These are phyloP conservation scores for Neofusicoccum cordaticola DNA, from an alignment of 2,329 filamentous ascomycete genomes.

Conservation along the genomic window DNA sequence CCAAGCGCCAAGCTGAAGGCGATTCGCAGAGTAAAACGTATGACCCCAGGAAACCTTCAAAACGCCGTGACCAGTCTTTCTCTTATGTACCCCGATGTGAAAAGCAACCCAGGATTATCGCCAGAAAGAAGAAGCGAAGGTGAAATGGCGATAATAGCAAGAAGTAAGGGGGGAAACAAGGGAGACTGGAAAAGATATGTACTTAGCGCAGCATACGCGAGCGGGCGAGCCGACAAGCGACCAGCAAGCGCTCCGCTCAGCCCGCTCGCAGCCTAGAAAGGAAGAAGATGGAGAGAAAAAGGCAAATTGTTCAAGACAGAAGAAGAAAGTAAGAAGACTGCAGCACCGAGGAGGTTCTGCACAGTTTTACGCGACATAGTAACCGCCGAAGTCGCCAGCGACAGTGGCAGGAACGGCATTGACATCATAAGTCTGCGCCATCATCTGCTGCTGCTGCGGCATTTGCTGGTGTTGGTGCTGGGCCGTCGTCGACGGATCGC, in stretches of 20 bases:
- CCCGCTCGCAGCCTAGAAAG: not conserved
- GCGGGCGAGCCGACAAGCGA: not conserved
- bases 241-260: not conserved
- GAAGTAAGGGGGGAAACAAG: not conserved
- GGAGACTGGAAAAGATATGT: slow-evolving; percentile 1
- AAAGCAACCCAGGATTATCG: not conserved
- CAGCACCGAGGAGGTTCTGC: not conserved
- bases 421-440: slow-evolving; percentile 10
- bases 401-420: slow-evolving; percentile 1
- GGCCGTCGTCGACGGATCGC: not conserved
- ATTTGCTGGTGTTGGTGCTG: slow-evolving; percentile 12
- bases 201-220: not conserved
- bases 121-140: not conserved
- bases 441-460: slow-evolving; percentile 10
- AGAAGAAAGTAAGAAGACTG: not conserved
- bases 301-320: not conserved
- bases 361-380: slow-evolving; percentile 6
- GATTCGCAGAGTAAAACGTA: not conserved
- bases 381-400: slow-evolving; percentile 10
- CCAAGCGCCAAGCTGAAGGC: not conserved
- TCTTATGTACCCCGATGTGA: not conserved
- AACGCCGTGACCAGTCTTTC: slow-evolving; percentile 9
- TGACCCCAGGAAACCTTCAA: not conserved
- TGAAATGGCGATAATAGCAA: not conserved
- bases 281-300: not conserved